phyloP scores from a whole-genome alignment of 2,329 filamentous ascomycete species.

The Hymenoscyphus linearis region DNA sequence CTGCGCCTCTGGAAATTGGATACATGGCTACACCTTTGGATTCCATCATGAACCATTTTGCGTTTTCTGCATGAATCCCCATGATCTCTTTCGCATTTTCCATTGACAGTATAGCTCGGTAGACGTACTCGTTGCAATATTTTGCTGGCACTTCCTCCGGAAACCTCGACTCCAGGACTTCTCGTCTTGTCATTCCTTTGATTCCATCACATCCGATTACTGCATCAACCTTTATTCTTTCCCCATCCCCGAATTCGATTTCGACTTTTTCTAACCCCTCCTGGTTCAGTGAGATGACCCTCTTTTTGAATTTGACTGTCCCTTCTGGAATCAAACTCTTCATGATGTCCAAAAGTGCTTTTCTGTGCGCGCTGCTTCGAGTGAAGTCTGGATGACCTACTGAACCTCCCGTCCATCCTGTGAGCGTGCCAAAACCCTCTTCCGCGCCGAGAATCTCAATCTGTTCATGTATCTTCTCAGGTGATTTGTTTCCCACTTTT shows the following conservation, averaged over 20 bases:
- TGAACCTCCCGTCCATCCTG: slow-evolving; percentile 34
- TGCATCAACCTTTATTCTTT: slow-evolving; percentile 35
- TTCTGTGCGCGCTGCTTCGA: slow-evolving; percentile 38
- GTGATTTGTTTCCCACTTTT: slow-evolving; percentile 35
- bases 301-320: slow-evolving; percentile 28
- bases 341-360: slow-evolving; percentile 40
- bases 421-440: slow-evolving; percentile 36
- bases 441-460: slow-evolving; percentile 39
- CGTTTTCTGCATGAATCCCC: slow-evolving; percentile 37
- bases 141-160: slow-evolving; percentile 26
- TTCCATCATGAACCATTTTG: slow-evolving; percentile 37
- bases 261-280: slow-evolving; percentile 1
- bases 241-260: slow-evolving; percentile 40
- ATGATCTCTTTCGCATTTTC: slow-evolving; percentile 41
- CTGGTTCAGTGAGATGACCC: slow-evolving; percentile 23
- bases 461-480: slow-evolving; percentile 35
- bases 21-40: slow-evolving; percentile 53
- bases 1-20: slow-evolving; percentile 47
- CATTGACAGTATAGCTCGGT: slow-evolving; percentile 55
- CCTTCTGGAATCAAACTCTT: slow-evolving; percentile 34
- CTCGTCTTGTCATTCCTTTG: slow-evolving; percentile 46
- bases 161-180: slow-evolving; percentile 40
- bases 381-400: slow-evolving; percentile 36
- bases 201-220: slow-evolving; percentile 47
- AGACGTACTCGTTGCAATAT: slow-evolving; percentile 54